These are phyloP conservation scores for Ploettnerulaceae sp. DNA, from an alignment of 2,329 filamentous ascomycete genomes.

Conservation along the genomic window DNA sequence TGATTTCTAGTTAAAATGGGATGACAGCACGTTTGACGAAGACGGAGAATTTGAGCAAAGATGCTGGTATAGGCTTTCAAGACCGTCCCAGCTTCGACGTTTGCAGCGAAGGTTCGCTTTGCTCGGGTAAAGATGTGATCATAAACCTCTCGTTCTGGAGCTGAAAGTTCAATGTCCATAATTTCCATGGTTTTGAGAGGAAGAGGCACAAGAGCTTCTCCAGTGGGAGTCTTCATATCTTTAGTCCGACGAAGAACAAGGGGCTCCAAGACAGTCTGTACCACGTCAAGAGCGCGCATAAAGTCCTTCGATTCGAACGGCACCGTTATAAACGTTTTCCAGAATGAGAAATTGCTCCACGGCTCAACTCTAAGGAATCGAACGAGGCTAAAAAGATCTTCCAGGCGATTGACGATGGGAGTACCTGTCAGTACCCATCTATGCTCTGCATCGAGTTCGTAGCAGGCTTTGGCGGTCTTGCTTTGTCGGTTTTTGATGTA, in stretches of 20 bases:
- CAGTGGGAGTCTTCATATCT: constrained; percentile 93
- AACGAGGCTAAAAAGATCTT: constrained; percentile 90
- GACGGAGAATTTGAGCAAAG: constrained; percentile 89
- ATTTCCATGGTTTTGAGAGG: constrained; percentile 80
- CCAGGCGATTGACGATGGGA: constrained; percentile 91
- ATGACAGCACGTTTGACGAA: constrained; percentile 92
- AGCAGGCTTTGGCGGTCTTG: constrained; percentile 93
- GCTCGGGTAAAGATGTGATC: constrained; percentile 82
- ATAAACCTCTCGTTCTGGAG: constrained; percentile 84
- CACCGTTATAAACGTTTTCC: constrained; percentile 97
- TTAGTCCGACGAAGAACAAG: constrained; percentile 94
- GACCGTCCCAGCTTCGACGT: constrained; percentile 85
- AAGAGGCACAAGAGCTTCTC: constrained; percentile 73
- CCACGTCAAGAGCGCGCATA: constrained; percentile 87
- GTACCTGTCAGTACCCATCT: constrained; percentile 94
- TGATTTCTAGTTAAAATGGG: constrained; percentile 84
- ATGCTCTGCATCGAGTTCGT: constrained; percentile 78
- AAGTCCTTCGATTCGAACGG: constrained; percentile 96
- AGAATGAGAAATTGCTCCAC: constrained; percentile 98
- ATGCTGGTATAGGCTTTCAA: constrained; percentile 96
- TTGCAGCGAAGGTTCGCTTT: constrained; percentile 78
- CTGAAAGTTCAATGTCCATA: constrained; percentile 78
- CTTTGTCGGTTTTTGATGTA: constrained; percentile 86
- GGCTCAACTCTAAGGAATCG: constrained; percentile 91
- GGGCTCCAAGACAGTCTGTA: constrained; percentile 93